Evolutionary conservation across 139 green algal genomes (phyloP).

Genomic region (Chlamydomonas schloesseri): DNA sequence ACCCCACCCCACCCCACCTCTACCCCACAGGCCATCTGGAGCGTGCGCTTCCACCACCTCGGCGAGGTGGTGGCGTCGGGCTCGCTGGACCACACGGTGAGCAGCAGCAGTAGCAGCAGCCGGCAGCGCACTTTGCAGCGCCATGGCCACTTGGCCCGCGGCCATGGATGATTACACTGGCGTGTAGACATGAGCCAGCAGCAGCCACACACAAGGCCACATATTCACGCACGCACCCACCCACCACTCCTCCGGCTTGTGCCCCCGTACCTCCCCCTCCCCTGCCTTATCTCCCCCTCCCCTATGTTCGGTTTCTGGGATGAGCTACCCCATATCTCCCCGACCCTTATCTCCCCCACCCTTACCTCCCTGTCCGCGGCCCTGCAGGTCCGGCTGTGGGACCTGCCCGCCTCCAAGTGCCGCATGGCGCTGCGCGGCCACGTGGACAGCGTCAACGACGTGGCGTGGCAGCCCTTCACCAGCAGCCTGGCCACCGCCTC

Average conservation of each 20-base stretch:
- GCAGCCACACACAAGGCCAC: no score
- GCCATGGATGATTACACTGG: no score
- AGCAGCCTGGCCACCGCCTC: conserved; percentile 68
- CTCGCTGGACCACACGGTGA: conserved; percentile 82
- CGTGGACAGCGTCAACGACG: conserved; percentile 89
- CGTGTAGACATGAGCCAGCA: no score
- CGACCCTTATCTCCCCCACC: no score
- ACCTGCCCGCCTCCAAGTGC: conserved; percentile 67
- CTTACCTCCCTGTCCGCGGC: no score
- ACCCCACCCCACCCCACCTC: not conserved
- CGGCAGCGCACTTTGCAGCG: not conserved
- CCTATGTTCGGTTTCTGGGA: no score
- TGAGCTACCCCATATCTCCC: no score
- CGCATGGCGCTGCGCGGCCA: conserved; percentile 82
- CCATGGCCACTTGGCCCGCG: no score
- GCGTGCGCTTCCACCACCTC: conserved; percentile 73
- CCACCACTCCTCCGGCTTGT: no score
- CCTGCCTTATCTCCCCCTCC: no score
- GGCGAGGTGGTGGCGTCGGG: conserved; percentile 82
- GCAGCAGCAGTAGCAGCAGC: not conserved
- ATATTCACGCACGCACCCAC: no score
- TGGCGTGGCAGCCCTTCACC: conserved; percentile 82
- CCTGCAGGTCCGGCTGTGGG: conserved; percentile 73
- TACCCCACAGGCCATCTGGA: conserved; percentile 25
- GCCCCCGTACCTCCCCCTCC: no score